Base-by-base conservation (phyloP, 2,329 filamentous ascomycete species). In the Trichoderma pleuroti region DNA sequence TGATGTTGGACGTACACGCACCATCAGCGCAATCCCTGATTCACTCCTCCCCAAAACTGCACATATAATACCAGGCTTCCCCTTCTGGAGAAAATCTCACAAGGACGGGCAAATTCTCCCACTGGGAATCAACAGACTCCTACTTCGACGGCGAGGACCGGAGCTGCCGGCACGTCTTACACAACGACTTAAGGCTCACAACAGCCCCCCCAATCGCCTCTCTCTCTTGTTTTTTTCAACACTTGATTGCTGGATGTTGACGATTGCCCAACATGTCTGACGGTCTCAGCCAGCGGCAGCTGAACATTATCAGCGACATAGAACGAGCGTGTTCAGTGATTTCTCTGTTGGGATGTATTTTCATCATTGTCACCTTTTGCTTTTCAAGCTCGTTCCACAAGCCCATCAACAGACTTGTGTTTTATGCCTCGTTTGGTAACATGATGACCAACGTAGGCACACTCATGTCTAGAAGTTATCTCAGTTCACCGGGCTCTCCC, bases 401-500 rank as follows among this genome's bases (percentile, higher is more conserved):
- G 77, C 92, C 93, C n/a, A 94, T 96, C 82, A 96, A 96, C 77
- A 86, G 93, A 21, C 85, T 97, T 0, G 90, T 95, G 11, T 95
- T 97, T 79, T 96, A 92, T 78, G 93, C 93, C 8, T 92, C 91
- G 0, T 91, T 93, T 76, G 93, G 93, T 10, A 97, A 97, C 76
- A 85, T 95, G 75, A 84, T 94, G 80, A 88, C 88, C 72, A 95
- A 93, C 78, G 86, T 93, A 21, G 92, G 90, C 1, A 94, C 93
- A 0, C 80, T 95, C 39, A 92, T 95, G 76, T 90, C 91, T 0
- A 86, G 87, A 42, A 84, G 86, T 1, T 92, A 88, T 49, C 81
- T 93, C 8, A 74, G 76, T 2, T 76, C 82, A 10, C 80, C 84
- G 1, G 73, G 81, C 18, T 86, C 84, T 0, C 84, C 85, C 16